Base-by-base conservation (phyloP, 352 stramenopile genomes). In the Phytophthora tubulina region DNA sequence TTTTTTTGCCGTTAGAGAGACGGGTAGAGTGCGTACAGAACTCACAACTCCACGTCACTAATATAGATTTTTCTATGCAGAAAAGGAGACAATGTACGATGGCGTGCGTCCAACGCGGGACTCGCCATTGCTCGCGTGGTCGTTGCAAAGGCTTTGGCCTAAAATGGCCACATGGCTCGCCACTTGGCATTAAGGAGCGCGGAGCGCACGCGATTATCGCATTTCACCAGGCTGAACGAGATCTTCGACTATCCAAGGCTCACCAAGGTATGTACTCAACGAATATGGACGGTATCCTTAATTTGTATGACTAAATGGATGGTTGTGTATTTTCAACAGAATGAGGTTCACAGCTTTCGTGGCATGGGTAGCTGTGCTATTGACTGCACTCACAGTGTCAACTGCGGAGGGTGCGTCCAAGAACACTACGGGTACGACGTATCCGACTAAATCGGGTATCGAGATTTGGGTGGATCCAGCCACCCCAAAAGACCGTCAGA, bases 381-480 rank as follows among this genome's bases (percentile, higher is more conserved):
- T 70, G 44, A 51, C 50, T 58, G 21, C 44, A 8, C 41, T 39
- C 38, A 55, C 39, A 2, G 2, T 62, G 11, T 62, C 60, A 31
- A 67, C 39, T 32, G 44, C 51, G 1, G 32, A 50, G 15, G 60
- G 36, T 17, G 31, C 39, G 10, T 56, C 49, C 5, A 77, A 75
- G 35, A 72, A 71, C 53, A 31, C 55, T 2, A 63, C 58, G n/a
- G 49, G 71, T 6, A 46, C 66, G 13, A 76, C 72, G 30, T 76
- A 81, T 30, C 70, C 72, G 51, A 76, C 72, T 45, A 78, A 80
- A 55, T 82, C 76, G 6, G 68, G 72, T 0, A 73, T 84, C 33
- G 44, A 60, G 38, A 61, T 76, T 35, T 92, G 86, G 86, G 73
- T 91, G 21, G 84, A 94, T 51, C 81, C 83, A 2, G 81, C 74